Evolutionary conservation across 2,329 filamentous ascomycete species (phyloP).

Genomic region (Lasiodiplodia hormozganensis): DNA sequence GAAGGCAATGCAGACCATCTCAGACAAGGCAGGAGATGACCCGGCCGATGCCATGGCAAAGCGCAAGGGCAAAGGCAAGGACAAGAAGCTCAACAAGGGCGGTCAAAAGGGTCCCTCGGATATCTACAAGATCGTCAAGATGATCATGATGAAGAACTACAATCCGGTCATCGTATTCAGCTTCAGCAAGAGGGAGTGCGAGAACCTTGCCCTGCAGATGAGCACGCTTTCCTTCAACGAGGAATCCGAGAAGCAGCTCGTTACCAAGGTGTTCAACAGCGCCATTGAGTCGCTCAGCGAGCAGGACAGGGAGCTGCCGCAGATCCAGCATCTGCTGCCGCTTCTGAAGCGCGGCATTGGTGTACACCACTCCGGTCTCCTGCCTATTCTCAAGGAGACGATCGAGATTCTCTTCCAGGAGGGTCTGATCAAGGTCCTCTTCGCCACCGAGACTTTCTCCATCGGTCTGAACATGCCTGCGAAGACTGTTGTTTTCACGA

Average conservation of each 20-base stretch:
- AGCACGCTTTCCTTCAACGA: constrained; percentile 92
- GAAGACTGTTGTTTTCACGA: constrained; percentile 98
- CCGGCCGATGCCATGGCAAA: constrained; percentile 80
- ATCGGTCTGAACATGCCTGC: constrained; percentile 99
- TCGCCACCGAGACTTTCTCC: constrained; percentile 98
- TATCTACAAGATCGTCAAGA: constrained; percentile 97
- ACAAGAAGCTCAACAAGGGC: constrained; percentile 91
- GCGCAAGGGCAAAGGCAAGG: constrained; percentile 84
- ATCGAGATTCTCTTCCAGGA: constrained; percentile 99
- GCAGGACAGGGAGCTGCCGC: constrained; percentile 85
- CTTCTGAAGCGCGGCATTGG: constrained; percentile 90
- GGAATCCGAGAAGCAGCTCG: constrained; percentile 93
- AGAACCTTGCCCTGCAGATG: constrained; percentile 86
- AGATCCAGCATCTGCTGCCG: constrained; percentile 89
- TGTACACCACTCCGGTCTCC: constrained; percentile 92
- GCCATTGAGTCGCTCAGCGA: constrained; percentile 93
- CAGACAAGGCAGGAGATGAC: constrained; percentile 85
- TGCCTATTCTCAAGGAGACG: constrained; percentile 96
- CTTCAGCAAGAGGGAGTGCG: constrained; percentile 97
- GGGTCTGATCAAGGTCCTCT: constrained; percentile 95
- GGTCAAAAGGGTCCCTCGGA: constrained; percentile 73
- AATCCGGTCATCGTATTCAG: constrained; percentile 99
- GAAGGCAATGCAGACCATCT: constrained; percentile 89
- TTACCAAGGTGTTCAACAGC: constrained; percentile 90
- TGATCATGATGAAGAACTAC: constrained; percentile 98